These are phyloP conservation scores for Apiotrichum gracile DNA, from an alignment of 1,284 basidiomycete species.

Conservation along the genomic window DNA sequence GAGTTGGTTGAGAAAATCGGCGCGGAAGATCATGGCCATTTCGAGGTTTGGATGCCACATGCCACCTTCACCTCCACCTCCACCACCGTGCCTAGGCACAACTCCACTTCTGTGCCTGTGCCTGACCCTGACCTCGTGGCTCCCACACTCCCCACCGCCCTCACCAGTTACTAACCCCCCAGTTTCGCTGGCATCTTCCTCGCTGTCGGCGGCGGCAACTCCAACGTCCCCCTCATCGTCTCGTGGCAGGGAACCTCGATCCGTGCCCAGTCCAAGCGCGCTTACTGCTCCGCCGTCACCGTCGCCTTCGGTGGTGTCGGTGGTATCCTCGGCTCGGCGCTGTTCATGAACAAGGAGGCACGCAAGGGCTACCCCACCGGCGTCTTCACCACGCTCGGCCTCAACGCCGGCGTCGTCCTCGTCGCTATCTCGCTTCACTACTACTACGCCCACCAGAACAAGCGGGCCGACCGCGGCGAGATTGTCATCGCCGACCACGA, in stretches of 20 bases:
- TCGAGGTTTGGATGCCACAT: too few species aligned
- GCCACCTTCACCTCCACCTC: too few species aligned
- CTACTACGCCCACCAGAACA: slow-evolving; percentile 13
- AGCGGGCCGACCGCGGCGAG: slow-evolving; percentile 6
- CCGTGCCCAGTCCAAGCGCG: slow-evolving; percentile 45
- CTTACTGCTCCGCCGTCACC: slow-evolving; percentile 20
- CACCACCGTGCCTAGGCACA: too few species aligned
- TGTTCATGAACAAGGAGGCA: slow-evolving; percentile 16
- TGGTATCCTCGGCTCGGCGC: slow-evolving; percentile 14
- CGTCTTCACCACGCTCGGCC: slow-evolving; percentile 11
- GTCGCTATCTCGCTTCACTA: not conserved
- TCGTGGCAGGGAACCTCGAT: slow-evolving; percentile 47
- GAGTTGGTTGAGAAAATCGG: too few species aligned
- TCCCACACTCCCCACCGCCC: too few species aligned
- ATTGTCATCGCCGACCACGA: slow-evolving; percentile 6
- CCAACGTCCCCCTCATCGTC: slow-evolving; percentile 36
- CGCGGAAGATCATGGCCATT: too few species aligned
- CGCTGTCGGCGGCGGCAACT: slow-evolving; percentile 32
- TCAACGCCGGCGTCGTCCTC: slow-evolving; percentile 4
- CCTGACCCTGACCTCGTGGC: too few species aligned
- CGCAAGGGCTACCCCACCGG: slow-evolving; percentile 13
- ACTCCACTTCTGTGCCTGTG: too few species aligned
- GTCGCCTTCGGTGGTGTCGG: slow-evolving; percentile 19
- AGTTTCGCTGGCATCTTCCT: slow-evolving; percentile 22
- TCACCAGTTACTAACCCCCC: too few species aligned